These are phyloP conservation scores for Ottelia alismoides DNA, from an alignment of 106 monocot genomes.

Conservation along the genomic window DNA sequence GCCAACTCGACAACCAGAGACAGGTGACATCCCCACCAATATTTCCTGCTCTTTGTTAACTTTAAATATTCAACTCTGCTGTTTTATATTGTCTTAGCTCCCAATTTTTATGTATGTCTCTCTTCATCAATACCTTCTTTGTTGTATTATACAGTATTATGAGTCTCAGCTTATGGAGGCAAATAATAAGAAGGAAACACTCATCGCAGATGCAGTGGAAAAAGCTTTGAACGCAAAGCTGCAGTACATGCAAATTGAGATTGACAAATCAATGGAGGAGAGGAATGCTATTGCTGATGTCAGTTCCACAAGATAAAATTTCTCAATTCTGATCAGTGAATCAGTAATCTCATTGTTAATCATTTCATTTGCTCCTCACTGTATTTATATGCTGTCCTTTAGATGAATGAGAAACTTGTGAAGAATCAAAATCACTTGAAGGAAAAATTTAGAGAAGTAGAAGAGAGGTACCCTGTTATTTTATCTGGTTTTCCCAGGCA, in stretches of 20 bases:
- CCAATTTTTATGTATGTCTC: too few relatives aligned
- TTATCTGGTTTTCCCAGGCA: too few relatives aligned
- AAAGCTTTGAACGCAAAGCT: slow-evolving; percentile 45
- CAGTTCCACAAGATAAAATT: slow-evolving; percentile 7
- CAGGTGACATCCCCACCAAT: too few relatives aligned
- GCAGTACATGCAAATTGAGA: slow-evolving; percentile 42
- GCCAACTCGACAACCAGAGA: slow-evolving; percentile 75
- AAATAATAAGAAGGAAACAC: slow-evolving; percentile 35
- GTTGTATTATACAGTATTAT: slow-evolving; percentile 94
- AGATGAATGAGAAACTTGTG: slow-evolving; percentile 72
- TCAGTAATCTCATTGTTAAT: too few relatives aligned
- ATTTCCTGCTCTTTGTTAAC: too few relatives aligned
- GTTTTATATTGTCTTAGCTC: too few relatives aligned
- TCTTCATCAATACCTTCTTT: too few relatives aligned
- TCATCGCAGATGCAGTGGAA: slow-evolving; percentile 59
- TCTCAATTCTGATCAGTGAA: too few relatives aligned
- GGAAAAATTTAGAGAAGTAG: slow-evolving; percentile 54
- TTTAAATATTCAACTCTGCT: too few relatives aligned
- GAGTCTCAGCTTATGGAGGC: slow-evolving; percentile 59
- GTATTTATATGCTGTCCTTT: too few relatives aligned
- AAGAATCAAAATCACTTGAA: slow-evolving; percentile 57
- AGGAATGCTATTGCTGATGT: slow-evolving; percentile 52
- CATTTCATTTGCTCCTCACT: too few relatives aligned
- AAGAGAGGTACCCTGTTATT: slow-evolving; percentile 52
- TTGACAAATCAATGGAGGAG: slow-evolving; percentile 45